Evolutionary conservation across 2,329 filamentous ascomycete species (phyloP), one percentile per base, ranked within the genome.

Genomic region (Neopestalotiopsis rosae): DNA sequence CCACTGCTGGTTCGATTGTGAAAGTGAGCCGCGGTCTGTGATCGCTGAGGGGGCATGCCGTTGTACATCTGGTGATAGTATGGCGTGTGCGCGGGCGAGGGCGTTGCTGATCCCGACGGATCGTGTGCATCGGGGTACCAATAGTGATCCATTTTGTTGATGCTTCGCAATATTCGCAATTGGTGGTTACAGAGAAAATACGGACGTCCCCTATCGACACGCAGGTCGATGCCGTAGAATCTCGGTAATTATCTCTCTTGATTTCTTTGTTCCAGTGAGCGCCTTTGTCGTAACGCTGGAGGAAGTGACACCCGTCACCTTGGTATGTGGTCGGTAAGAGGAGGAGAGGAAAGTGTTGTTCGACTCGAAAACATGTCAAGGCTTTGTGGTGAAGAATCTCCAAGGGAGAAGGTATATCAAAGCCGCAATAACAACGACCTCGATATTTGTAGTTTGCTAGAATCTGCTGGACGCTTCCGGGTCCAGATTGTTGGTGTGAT

Each of bases 291-390:
- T 80, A 79, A 81, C 82, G 81, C 82, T 78, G 76, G 75, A 80
- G 81, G 79, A 78, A 80, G 81, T 80, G 80, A 83, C 78, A 79
- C 82, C 82, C 80, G 86, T 89, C 87, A 89, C 87, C 87, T 87
- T 84, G 86, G 85, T 87, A 87, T 88, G 83, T 86, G 84, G 83
- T 88, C 85, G 86, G 85, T 85, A 78, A 85, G 85, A 84, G 84
- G 85, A 84, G 83, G 85, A 81, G 84, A 86, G 79, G 81, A 83
- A 80, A 80, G 82, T 77, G 81, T 82, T 85, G 81, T 85, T 85
- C 82, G 83, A 84, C 82, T 82, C 81, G 84, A 83, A 80, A 86
- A 89, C 87, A 89, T 89, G 82, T 83, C 82, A 84, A 81, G 76
- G 76, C 78, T 74, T 76, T 75, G 74, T 76, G 79, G 80, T 80